phyloP scores from a whole-genome alignment of 306 rosid genomes.

The Vigna angularis region DNA sequence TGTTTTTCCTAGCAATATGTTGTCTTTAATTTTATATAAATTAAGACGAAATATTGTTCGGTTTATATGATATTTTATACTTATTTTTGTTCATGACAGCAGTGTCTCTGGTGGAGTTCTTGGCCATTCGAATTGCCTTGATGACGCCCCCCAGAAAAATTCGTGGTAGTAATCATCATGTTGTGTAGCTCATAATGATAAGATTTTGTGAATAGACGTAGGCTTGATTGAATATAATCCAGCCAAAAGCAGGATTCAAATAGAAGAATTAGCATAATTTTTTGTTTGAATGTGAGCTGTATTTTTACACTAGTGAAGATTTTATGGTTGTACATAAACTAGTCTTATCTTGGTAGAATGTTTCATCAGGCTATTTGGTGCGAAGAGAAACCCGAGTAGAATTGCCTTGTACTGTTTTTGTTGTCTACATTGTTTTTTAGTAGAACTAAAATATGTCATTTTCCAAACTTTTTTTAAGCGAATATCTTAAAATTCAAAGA shows the following conservation, averaged over 20 bases:
- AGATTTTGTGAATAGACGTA: slow-evolving; percentile 33
- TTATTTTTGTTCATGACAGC: slow-evolving; percentile 49
- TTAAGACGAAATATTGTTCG: slow-evolving; percentile 18
- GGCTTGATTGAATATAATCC: slow-evolving; percentile 37
- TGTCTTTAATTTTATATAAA: neutral
- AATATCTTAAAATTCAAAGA: too few relatives aligned
- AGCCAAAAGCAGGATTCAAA: slow-evolving; percentile 5
- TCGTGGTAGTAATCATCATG: slow-evolving; percentile 35
- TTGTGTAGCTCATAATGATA: slow-evolving; percentile 30
- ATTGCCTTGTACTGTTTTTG: neutral
- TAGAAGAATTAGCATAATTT: slow-evolving; percentile 5
- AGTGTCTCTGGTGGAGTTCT: slow-evolving; percentile 45
- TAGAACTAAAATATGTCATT: neutral
- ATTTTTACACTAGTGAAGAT: slow-evolving; percentile 11
- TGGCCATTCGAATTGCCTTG: slow-evolving; percentile 53
- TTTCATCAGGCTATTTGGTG: slow-evolving; percentile 2
- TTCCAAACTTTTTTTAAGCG: neutral
- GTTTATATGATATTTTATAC: slow-evolving; percentile 42
- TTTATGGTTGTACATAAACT: neutral
- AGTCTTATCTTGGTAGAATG: neutral
- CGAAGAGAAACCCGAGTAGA: neutral
- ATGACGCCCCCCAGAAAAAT: slow-evolving; percentile 47
- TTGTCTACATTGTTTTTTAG: neutral
- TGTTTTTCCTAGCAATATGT: slow-evolving; percentile 15
- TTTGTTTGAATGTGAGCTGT: slow-evolving; percentile 32